A percentile compares a stretch with the other conserved stretches of the same genome.
Conservation (phyloP, 495 filamentous ascomycete species). For the Daldinia decipiens region DNA sequence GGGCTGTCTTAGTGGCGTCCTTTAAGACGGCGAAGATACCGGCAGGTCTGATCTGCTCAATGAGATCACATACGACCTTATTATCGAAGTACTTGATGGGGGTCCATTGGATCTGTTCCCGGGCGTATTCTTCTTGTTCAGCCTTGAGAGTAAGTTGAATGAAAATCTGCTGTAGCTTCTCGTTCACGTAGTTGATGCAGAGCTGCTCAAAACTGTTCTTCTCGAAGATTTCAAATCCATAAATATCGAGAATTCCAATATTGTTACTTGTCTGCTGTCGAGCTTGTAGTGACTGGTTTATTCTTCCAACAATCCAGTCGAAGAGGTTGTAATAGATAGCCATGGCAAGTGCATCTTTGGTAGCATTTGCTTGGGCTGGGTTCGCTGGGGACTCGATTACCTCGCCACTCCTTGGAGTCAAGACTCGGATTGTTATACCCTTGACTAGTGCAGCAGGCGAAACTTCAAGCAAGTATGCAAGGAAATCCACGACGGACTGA, state of each 20-base stretch:
- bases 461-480: slow-evolving; percentile 93
- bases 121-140: slow-evolving; percentile 97
- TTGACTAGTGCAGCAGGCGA: slow-evolving; percentile 82
- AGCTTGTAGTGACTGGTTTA: slow-evolving; percentile 89
- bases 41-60: slow-evolving; percentile 90
- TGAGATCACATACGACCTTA: slow-evolving; percentile 97
- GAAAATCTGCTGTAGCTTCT: slow-evolving; percentile 99
- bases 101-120: slow-evolving; percentile 98
- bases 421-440: slow-evolving; percentile 86
- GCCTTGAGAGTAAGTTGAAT: slow-evolving; percentile 97
- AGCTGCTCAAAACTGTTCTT: slow-evolving; percentile 99
- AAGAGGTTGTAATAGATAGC: slow-evolving; percentile 98
- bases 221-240: slow-evolving; percentile 99
- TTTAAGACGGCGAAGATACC: slow-evolving; percentile 97
- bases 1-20: slow-evolving; percentile 95
- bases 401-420: slow-evolving; percentile 87
- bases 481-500: slow-evolving; percentile 89
- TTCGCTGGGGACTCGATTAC: slow-evolving; percentile 95
- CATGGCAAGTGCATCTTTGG: slow-evolving; percentile 91
- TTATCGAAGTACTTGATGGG: slow-evolving; percentile 99
- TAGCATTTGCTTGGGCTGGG: slow-evolving; percentile 87
- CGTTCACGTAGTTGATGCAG: slow-evolving; percentile 99
- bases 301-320: slow-evolving; percentile 96
- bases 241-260: slow-evolving; percentile 98
- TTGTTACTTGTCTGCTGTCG: slow-evolving; percentile 78